Base-by-base conservation (phyloP, 2,329 filamentous ascomycete species). In the Trichophyton rubrum region DNA sequence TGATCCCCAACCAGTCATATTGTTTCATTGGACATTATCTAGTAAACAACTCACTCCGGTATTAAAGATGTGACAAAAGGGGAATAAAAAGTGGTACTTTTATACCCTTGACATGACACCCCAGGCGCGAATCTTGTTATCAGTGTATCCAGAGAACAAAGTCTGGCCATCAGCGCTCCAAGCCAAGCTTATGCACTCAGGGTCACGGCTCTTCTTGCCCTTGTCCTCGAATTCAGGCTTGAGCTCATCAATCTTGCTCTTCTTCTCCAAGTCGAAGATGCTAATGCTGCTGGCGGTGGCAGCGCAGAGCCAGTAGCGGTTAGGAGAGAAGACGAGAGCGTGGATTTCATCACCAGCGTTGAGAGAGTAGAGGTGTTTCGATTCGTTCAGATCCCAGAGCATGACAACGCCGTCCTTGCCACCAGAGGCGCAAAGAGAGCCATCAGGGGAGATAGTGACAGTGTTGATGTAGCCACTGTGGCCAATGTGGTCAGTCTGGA, bases 241-340 rank as follows among this genome's bases (percentile, higher is more conserved):
- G 79, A 99, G 87, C 86, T 97, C 93, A 74, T 97, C 92, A 75
- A 97, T 92, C 88, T 96, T 97, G 88, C 87, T 95, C 91, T 99
- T 99, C 91, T 99, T 99, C 90, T 99, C 93, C 71, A 99, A 86
- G 76, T 99, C 93, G 82, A 99, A 99, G 85, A 99, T 97, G 85
- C 96, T 96, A 85, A 99, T 97, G 85, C 86, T 90, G 82, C 85
- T 89, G 76, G 90, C 85, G 67, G 93, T 99, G 77, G 93, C 93
- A 76, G 93, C 93, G 85, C 93, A 99, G 71, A 99, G 87, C 93
- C 93, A 99, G 90, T 99, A 99, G 79, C 93, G 88, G 90, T 99
- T 99, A 76, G 93, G 93, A 68, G 93, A 97, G 89, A 99, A 99
- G 79, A 97, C 93, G 70, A 99, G 92, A 71, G 93, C 92, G 83